Evolutionary conservation across 2,329 filamentous ascomycete species (phyloP), one percentile per base, ranked within the genome.

Genomic region (Ophiocordyceps sinensis): DNA sequence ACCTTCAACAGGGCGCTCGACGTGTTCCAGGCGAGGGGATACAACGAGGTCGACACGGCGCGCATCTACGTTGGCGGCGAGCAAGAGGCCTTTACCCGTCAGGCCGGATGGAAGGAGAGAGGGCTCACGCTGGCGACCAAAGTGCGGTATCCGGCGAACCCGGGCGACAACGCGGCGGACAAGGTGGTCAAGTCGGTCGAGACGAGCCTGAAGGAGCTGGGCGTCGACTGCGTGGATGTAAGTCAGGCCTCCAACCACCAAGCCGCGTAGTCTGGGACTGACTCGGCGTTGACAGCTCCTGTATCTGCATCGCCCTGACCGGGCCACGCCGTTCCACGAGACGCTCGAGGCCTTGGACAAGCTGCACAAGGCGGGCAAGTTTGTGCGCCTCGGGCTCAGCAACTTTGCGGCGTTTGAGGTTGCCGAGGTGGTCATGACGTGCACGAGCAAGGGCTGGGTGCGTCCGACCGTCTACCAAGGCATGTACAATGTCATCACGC

Each of bases 351-450:
- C 80, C 5, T 69, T 87, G 44, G 75, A 94, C 57, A 77, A 86
- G 60, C 64, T 94, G 40, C 85, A 94, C 67, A 85, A 86, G 61
- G 75, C 82, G 43, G 85, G 86, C 45, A 91, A 89, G 57, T 94
- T 95, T 53, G 77, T 85, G 17, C 73, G 75, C 40, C 65, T 94
- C 12, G 87, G 85, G 2, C 63, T 95, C 44, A 83, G 77, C 51
- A 94, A 94, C 63, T 94, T 79, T 57, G 84, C 86, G 0, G 80
- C 86, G 0, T 91, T 82, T 55, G 87, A 94, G 58, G 83, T 94
- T 10, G 86, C 86, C 0, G 87, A 94, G 62, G 75, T 93, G 10
- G 81, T 82, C 43, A 74, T 85, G 59, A 80, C 78, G 32, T 89
- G 83, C 68, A 81, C 81, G 51, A 77, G 82, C 62, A 79, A 84